Evolutionary conservation across 2,329 filamentous ascomycete genomes (phyloP).

Genomic region (Diplodia scrobiculata): DNA sequence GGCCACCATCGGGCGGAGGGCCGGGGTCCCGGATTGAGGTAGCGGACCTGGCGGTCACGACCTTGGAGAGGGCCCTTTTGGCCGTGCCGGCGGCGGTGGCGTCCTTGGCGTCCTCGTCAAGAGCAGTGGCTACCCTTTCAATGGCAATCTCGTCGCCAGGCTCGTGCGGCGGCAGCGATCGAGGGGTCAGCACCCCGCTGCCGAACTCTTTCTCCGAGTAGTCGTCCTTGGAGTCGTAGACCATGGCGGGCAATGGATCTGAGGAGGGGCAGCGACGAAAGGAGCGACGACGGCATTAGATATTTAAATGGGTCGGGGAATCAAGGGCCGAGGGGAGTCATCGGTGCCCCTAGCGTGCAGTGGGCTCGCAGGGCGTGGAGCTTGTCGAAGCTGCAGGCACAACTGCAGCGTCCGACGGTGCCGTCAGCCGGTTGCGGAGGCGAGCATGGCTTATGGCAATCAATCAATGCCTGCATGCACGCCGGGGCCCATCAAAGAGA

Average conservation of each 20-base stretch:
- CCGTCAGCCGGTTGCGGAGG: conserved; percentile 13
- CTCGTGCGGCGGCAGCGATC: conserved; percentile 23
- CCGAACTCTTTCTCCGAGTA: conserved; percentile 26
- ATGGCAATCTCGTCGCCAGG: conserved; percentile 23
- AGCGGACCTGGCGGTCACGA: conserved; percentile 34
- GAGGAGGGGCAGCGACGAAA: not conserved
- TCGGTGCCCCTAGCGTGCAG: not conserved
- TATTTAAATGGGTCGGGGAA: conserved; percentile 8
- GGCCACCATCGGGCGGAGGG: conserved; percentile 45
- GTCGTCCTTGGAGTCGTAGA: conserved; percentile 8
- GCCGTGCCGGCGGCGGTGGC: conserved; percentile 3
- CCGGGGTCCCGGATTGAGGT: conserved; percentile 40
- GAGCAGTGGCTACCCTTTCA: conserved; percentile 24
- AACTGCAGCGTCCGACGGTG: not conserved
- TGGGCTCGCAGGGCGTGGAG: conserved; percentile 1
- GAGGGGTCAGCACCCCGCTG: conserved; percentile 30
- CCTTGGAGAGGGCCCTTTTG: conserved; percentile 25
- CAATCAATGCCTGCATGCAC: not conserved
- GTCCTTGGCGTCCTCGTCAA: conserved; percentile 7
- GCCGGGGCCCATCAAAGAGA: too few species aligned
- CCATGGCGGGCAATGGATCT: not conserved
- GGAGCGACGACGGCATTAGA: not conserved
- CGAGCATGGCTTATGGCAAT: not conserved
- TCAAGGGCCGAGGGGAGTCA: conserved; percentile 15
- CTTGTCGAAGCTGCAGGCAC: conserved; percentile 13